Evolutionary conservation across 495 filamentous ascomycete genomes (phyloP).

Genomic region (Penicillium pancosmium): DNA sequence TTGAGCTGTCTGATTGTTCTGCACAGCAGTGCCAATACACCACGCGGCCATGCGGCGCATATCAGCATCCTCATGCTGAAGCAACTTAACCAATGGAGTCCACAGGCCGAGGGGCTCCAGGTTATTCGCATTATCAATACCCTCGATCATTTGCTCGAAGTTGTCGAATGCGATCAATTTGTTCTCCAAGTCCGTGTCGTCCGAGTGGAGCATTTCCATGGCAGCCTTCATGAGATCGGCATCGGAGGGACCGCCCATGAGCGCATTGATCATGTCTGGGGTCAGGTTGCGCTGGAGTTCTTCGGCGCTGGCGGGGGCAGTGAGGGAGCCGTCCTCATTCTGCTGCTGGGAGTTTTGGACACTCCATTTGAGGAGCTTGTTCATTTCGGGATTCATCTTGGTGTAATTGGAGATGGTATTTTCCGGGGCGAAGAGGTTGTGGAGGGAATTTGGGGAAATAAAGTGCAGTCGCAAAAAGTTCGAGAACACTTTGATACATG

Average conservation of each 20-base stretch:
- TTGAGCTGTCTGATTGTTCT: conserved; percentile 88
- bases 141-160: conserved; percentile 89
- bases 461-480: neutral
- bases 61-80: conserved; percentile 68
- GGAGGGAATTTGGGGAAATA: neutral
- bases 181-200: conserved; percentile 69
- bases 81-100: conserved; percentile 71
- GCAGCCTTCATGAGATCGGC: conserved; percentile 85
- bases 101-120: conserved; percentile 76
- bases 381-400: conserved; percentile 61
- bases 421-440: too few species aligned
- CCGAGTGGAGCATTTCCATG: conserved; percentile 69
- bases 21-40: conserved; percentile 92
- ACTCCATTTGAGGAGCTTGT: conserved; percentile 90
- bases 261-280: conserved; percentile 65
- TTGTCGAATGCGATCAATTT: conserved; percentile 92
- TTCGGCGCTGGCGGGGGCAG: conserved; percentile 44
- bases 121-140: conserved; percentile 94
- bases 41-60: conserved; percentile 83
- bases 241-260: conserved; percentile 82
- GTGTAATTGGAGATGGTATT: conserved; percentile 6
- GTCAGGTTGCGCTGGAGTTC: conserved; percentile 53
- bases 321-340: conserved; percentile 31
- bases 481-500: neutral
- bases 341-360: conserved; percentile 72